Base-by-base conservation (phyloP, 129 eudicot species). In the Silybum marianum region DNA sequence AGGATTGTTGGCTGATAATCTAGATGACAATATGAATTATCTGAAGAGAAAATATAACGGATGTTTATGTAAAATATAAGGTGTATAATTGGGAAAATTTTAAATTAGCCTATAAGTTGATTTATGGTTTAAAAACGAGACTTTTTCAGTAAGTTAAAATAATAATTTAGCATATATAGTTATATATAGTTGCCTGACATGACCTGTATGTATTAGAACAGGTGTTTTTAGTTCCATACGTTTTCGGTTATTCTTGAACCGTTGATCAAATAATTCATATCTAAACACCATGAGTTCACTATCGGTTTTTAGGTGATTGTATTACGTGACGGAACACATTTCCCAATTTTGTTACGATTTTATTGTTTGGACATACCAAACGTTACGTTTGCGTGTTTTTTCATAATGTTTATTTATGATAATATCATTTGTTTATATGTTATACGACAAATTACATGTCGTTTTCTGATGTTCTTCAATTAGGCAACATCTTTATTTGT, bases 371-470 rank as follows among this genome's bases (percentile, higher is more conserved):
- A 70, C 39, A n/a, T 22, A 77, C 44, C 63, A 58, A 54, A 54
- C 38, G 82, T 38, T 30, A 70, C 78, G 78, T 69, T 82, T 54
- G 73, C 86, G 73, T 82, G 72, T 58, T 76, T 82, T 76, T 39
- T 76, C 73, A n/a, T 58, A 36, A n/a, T 38, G 66, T 40, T 54
- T 67, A 42, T 68, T 23, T 72, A 65, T 63, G 74, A 82, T 76
- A 76, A 36, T 32, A 75, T 76, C 76, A 75, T 69, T 48, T 19
- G 40, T 73, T 42, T 22, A 67, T 67, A 73, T 19, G 23, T n/a
- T 69, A 74, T 28, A 81, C 21, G 48, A 82, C 85, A 69, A 69
- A 4, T 23, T 32, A 46, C 23, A 82, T 69, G 82, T 82, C 78
- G 5, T 76, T 76, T 76, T 76, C 78, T 2, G 18, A 23, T 75